These are phyloP conservation scores for Phytophthora citrophthora DNA, from an alignment of 352 stramenopile genomes.

Conservation along the genomic window DNA sequence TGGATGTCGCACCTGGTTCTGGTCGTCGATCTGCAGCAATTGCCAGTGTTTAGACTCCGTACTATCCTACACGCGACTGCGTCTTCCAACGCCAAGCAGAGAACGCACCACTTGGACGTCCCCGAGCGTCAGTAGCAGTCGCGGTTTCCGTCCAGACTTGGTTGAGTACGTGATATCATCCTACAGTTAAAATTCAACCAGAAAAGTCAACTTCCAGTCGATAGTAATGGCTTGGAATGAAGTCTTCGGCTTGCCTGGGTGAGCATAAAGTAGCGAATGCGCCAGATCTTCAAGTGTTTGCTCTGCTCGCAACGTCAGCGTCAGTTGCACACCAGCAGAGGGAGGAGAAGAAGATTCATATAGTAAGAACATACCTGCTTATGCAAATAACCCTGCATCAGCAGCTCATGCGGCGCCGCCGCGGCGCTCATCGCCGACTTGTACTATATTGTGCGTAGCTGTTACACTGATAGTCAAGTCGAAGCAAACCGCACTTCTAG, in stretches of 20 bases:
- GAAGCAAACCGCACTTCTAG: background rate
- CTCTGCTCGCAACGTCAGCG: conserved; percentile 49
- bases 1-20: conserved; percentile 75
- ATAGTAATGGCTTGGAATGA: background rate
- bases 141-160: conserved; percentile 81
- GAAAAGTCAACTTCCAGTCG: background rate
- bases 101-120: conserved; percentile 69
- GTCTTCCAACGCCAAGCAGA: background rate
- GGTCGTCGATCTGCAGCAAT: conserved; percentile 71
- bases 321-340: conserved; percentile 1
- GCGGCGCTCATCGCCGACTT: conserved; percentile 50
- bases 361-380: conserved; percentile 62
- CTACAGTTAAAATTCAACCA: conserved; percentile 26
- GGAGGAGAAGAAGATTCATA: background rate
- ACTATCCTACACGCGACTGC: background rate
- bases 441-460: background rate
- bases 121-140: conserved; percentile 50
- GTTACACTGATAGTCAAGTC: conserved; percentile 5
- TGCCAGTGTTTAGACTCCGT: background rate
- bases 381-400: conserved; percentile 87
- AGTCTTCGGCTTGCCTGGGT: conserved; percentile 50
- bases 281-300: conserved; percentile 87
- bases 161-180: conserved; percentile 81
- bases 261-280: conserved; percentile 87
- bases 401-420: conserved; percentile 46